Base-by-base conservation (phyloP, 345 rosid species). In the Gossypium anomalum region DNA sequence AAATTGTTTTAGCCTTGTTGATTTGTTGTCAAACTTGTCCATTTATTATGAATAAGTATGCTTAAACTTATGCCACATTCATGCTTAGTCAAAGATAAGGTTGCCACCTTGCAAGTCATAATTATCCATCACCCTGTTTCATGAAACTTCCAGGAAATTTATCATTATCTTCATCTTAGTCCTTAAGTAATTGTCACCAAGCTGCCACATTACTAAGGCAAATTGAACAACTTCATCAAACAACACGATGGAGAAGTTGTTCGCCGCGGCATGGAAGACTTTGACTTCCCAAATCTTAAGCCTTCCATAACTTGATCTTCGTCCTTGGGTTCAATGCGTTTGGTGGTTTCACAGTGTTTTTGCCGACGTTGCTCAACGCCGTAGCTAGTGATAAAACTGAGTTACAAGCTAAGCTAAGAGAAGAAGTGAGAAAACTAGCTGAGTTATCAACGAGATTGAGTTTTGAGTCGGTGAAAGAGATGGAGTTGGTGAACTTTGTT, bases 401-500 rank as follows among this genome's bases (percentile, higher is more conserved):
- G 45, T 77, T 94, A n/a, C 97, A 92, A 64, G 81, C 80, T 10
- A 82, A 56, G 52, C 55, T 90, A 61, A 72, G 85, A 23, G 56
- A 78, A 47, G 98, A 92, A 48, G 97, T 87, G 51, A 81, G 88
- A 71, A 83, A 80, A 62, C 79, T 78, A 25, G 65, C 87, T 8
- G 78, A 80, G 23, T 13, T 12, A 19, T 56, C 60, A 19, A 56
- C 3, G 9, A 38, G 23, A 68, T 65, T 90, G 78, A 78, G 70
- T 70, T 93, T 90, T 47, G 85, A 89, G 12, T 81, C 90, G n/a
- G 86, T 90, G 17, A 87, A 85, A 74, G 82, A 84, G 1, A 73
- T 94, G 86, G 92, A 90, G 29, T 83, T 94, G n/a, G 86, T 90
- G 38, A 88, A 89, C 74, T 92, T 97, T 0, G 89, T 94, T 9